Evolutionary conservation across 768 basidiomycete species (phyloP).

Genomic region (Terana coerulea): DNA sequence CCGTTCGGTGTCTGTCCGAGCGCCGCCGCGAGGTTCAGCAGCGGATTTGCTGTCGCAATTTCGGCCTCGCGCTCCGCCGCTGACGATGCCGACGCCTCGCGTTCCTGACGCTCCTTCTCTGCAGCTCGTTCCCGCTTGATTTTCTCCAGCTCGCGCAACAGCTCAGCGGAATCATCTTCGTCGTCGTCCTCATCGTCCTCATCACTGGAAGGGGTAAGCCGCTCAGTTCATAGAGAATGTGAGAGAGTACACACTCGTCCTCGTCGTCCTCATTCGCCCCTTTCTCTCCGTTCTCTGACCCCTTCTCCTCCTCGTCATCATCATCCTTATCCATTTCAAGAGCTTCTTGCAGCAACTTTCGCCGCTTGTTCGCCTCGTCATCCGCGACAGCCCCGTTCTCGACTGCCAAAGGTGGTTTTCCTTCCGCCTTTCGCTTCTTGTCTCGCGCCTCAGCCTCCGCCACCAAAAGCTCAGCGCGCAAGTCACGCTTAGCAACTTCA

Average conservation of each 20-base stretch:
- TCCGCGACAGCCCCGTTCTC: constrained; percentile 52
- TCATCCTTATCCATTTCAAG: constrained; percentile 89
- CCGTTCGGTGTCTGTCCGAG: constrained; percentile 72
- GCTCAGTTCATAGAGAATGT: neutral
- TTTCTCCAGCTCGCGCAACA: constrained; percentile 96
- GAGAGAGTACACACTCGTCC: constrained; percentile 37
- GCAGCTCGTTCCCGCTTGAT: constrained; percentile 95
- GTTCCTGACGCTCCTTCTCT: constrained; percentile 82
- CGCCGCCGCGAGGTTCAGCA: constrained; percentile 88
- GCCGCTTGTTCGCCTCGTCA: constrained; percentile 68
- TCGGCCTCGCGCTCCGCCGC: constrained; percentile 70
- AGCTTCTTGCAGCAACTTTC: constrained; percentile 85
- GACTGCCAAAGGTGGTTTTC: constrained; percentile 38
- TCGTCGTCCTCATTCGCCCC: constrained; percentile 20
- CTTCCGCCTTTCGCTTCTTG: constrained; percentile 91
- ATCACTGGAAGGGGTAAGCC: constrained; percentile 5
- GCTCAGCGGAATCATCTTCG: constrained; percentile 90
- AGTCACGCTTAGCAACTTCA: constrained; percentile 77
- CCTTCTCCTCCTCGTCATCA: constrained; percentile 63
- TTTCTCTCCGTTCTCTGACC: constrained; percentile 27
- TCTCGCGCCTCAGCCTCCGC: constrained; percentile 88
- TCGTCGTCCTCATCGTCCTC: constrained; percentile 56
- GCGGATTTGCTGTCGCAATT: constrained; percentile 83
- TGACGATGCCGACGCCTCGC: constrained; percentile 60
- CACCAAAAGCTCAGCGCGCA: constrained; percentile 74